phyloP scores from a whole-genome alignment of 2,329 filamentous ascomycete species.

The Botryosphaeria dothidea region DNA sequence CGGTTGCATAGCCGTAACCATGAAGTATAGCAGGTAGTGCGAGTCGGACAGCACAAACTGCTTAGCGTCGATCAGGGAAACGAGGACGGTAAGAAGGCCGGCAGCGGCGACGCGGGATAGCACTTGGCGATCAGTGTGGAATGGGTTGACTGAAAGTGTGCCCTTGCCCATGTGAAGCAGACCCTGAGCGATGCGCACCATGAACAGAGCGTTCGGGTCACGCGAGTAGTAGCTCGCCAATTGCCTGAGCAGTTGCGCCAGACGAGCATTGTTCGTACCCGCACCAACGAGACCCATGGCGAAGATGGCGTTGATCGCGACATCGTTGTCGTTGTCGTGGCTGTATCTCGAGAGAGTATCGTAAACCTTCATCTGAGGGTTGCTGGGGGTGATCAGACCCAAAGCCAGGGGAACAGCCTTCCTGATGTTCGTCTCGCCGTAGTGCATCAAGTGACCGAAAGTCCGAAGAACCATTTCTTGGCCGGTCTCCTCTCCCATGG shows the following conservation, averaged over 20 bases:
- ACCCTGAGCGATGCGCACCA: slow-evolving; percentile 98
- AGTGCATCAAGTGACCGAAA: slow-evolving; percentile 98
- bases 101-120: slow-evolving; percentile 88
- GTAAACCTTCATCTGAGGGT: slow-evolving; percentile 99
- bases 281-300: slow-evolving; percentile 97
- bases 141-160: slow-evolving; percentile 93
- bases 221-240: slow-evolving; percentile 97
- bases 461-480: slow-evolving; percentile 98
- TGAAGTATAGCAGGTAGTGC: slow-evolving; percentile 96
- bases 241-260: slow-evolving; percentile 91
- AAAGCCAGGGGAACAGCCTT: slow-evolving; percentile 95
- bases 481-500: slow-evolving; percentile 97
- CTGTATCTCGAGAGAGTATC: slow-evolving; percentile 96
- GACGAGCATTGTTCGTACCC: slow-evolving; percentile 94
- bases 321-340: slow-evolving; percentile 98
- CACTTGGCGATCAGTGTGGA: slow-evolving; percentile 97
- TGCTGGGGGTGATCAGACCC: slow-evolving; percentile 94
- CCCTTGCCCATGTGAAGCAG: slow-evolving; percentile 99
- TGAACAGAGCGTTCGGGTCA: slow-evolving; percentile 94
- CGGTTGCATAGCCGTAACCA: slow-evolving; percentile 95
- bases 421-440: slow-evolving; percentile 94
- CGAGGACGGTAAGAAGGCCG: slow-evolving; percentile 83
- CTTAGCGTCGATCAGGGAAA: slow-evolving; percentile 95
- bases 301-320: slow-evolving; percentile 97
- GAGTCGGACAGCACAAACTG: slow-evolving; percentile 70